Conservation (phyloP, 2,329 filamentous ascomycete species). For the Cryphonectria nitschkei region DNA sequence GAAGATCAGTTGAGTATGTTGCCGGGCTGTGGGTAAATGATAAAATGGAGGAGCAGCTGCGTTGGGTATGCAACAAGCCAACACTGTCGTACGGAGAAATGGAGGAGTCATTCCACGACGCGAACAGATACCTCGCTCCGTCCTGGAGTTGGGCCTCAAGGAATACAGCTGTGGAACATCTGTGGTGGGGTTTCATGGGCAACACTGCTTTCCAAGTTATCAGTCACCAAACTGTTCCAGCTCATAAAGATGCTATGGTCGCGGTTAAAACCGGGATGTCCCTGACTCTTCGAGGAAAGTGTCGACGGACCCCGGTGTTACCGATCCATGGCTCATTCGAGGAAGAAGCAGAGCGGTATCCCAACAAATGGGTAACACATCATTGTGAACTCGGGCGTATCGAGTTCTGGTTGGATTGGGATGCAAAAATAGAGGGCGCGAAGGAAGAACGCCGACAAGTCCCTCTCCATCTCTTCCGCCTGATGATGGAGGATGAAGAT, state of each 20-base stretch:
- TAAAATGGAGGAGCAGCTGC: not conserved
- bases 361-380: not conserved
- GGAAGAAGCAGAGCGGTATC: no score
- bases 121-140: not conserved
- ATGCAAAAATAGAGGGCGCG: not conserved
- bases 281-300: not conserved
- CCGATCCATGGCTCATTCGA: not conserved
- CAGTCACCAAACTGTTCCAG: not conserved
- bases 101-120: not conserved
- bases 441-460: not conserved
- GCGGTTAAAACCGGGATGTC: not conserved
- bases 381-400: not conserved
- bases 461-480: not conserved
- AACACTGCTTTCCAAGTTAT: not conserved
- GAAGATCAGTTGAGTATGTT: not conserved
- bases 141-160: not conserved
- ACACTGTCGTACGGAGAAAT: not conserved
- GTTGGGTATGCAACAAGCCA: not conserved
- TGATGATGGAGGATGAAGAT: not conserved
- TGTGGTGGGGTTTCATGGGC: no score
- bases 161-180: not conserved
- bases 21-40: not conserved
- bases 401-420: not conserved
- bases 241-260: not conserved
- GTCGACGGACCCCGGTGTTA: not conserved